These are phyloP conservation scores for Nakazawaea ernobii DNA, from an alignment of 805 yeast species.

Conservation along the genomic window DNA sequence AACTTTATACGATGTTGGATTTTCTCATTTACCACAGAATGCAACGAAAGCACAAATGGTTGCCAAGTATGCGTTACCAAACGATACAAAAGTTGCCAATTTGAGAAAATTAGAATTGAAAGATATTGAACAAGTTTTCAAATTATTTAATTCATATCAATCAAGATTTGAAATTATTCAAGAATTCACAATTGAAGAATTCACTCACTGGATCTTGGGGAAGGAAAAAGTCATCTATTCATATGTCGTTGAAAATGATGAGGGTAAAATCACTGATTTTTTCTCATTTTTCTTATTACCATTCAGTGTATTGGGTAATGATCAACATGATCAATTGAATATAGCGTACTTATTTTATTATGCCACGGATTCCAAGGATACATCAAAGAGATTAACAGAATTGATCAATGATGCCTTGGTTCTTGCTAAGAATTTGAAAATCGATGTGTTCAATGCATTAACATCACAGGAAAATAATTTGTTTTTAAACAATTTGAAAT, in stretches of 20 bases:
- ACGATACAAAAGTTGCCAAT: constrained; percentile 42
- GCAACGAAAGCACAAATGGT: constrained; percentile 65
- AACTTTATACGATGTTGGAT: constrained; percentile 84
- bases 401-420: constrained; percentile 73
- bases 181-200: constrained; percentile 56
- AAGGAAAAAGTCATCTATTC: constrained; percentile 53
- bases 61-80: constrained; percentile 53
- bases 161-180: constrained; percentile 69
- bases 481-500: constrained; percentile 76
- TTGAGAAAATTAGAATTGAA: constrained; percentile 49
- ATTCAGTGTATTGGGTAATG: constrained; percentile 69
- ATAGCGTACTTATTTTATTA: constrained; percentile 89
- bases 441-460: constrained; percentile 92
- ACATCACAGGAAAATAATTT: constrained; percentile 85
- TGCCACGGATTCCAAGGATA: constrained; percentile 57
- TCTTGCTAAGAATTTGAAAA: constrained; percentile 57
- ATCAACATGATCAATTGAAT: constrained; percentile 60
- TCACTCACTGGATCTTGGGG: constrained; percentile 78
- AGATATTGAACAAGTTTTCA: constrained; percentile 63
- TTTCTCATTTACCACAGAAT: constrained; percentile 69
- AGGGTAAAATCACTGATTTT: constrained; percentile 76
- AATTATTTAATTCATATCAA: constrained; percentile 58
- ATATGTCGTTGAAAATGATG: constrained; percentile 66
- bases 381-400: constrained; percentile 53
- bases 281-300: constrained; percentile 87